Base-by-base conservation (phyloP, 768 basidiomycete genomes). In the Suillus paluster region DNA sequence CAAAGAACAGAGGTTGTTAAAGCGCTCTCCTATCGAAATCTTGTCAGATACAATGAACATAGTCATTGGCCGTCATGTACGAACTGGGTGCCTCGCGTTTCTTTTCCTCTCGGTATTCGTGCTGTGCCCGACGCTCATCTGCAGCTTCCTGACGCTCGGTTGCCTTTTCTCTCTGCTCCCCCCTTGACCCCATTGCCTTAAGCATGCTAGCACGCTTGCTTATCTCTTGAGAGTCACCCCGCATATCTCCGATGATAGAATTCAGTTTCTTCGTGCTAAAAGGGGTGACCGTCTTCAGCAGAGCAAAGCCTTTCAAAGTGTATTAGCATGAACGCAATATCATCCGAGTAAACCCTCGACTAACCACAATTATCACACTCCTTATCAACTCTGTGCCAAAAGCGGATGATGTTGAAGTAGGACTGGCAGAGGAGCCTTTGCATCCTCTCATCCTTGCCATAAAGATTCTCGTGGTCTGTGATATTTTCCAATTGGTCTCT, bases 371-470 rank as follows among this genome's bases (percentile, higher is more conserved):
- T 49, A 1, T 62, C 23, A 53, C 71, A 72, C 34, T 72, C 68
- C 36, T 69, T 69, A 45, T 69, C 61, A 6, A 71, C 70, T 5
- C 64, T 63, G 25, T 55, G 19, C 71, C 70, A 72, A 45, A 72
- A 72, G 34, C 64, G 66, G 42, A 72, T 39, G 15, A 72, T 66
- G 30, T 65, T 65, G n/a, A 64, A 64, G 41, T 67, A 72, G 11
- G 70, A 45, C 1, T 60, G 21, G 50, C 62, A 69, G 33, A 72
- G 54, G 2, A 64, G 41, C 5, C 60, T 38, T 30, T 64, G 68
- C 33, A 69, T 41, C 17, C 5, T 33, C 0, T 66, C 23, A 11
- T 65, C 69, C 52, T 64, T 58, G 12, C 61, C 59, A 44, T 71
- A 72, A 1, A 72, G 60, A 7, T 59, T 17, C 15, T 68, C 60